Base-by-base conservation (phyloP, 2,329 filamentous ascomycete species). In the Stenocarpella maydis region DNA sequence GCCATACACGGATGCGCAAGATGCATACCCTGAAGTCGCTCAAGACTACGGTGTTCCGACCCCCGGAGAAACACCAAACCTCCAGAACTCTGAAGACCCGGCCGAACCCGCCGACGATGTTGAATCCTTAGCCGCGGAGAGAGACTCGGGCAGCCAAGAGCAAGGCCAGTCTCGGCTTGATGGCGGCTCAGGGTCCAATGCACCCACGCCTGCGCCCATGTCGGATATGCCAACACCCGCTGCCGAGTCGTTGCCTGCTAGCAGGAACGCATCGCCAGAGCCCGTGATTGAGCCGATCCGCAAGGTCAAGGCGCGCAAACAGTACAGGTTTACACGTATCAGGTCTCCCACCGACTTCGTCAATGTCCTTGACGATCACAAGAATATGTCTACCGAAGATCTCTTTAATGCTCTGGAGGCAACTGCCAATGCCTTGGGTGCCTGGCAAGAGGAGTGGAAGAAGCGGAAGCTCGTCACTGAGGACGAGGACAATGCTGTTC, bases 381-480 rank as follows among this genome's bases (percentile, higher is more conserved):
- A 88, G 71, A 79, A 84, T 12, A 82, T 88, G 77, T 75, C 81
- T 2, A 81, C 80, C 0, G 78, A 78, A 5, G 83, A 87, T 19
- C 76, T 89, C 9, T 84, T 81, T 45, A 77, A 80, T 37, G 76
- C 81, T 9, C 73, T 87, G 5, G 80, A 83, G 12, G 80, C 82
- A 34, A 78, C 83, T 65, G 85, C 84, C 69, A 73, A 82, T 28
- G 80, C 82, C 3, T 74, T 90, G 63, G 76, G 80, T n/a, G 78
- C 83, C 24, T 88, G 85, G 81, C 85, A 90, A 72, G 76, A 81
- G 1, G 88, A 90, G 74, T 89, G 82, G 78, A 81, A 80, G n/a
- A 78, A 81, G 1, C 77, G 87, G 2, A 82, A 82, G 41, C 84
- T 82, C 68, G 76, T 85, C 15, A 83, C 87, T 1, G 87, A 89